Evolutionary conservation across 768 basidiomycete genomes (phyloP), one percentile per base, ranked within the genome.

Genomic region (Suillus cothurnatus): DNA sequence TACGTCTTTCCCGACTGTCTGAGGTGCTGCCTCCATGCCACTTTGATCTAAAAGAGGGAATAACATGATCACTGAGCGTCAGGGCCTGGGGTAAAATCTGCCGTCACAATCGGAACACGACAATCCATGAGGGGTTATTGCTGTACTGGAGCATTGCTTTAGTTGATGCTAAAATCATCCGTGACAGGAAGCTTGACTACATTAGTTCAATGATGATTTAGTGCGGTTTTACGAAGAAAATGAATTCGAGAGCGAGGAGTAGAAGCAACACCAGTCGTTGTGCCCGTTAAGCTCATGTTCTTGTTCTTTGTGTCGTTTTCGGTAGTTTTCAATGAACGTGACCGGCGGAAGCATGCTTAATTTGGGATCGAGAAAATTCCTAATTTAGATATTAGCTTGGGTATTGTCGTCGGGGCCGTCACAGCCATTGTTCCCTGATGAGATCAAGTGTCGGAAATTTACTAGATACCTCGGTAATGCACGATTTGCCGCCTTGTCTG

Each of bases 401-500:
- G 17, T 6, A 21, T 34, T 50, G 9, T 12, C 2, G 28, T 23
- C 34, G 56, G 38, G 2, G 6, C 23, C 23, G 23, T 59, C 57
- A 59, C 58, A 41, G 58, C 58, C 58, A 21, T 59, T 59, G 58
- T 59, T 59, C 58, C 53, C 31, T 55, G 52, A 55, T 55, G 2
- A 9, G 28, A 52, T 52, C 28, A 31, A 4, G 11, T 14, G 12
- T 34, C 45, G 58, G 50, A 32, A 50, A 39, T 64, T 61, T 65
- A 14, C 43, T 59, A 55, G 64, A 55, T 11, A 38, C 8, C 15
- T 43, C 34, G 34, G 34, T 19, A 19, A 31, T 19, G 28, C 50
- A 57, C 55, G 64, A 67, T 64, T 64, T 53, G 36, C 59, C 69
- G 67, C 9, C 21, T 34, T 47, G 32, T 38, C 21, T 67, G 69